Conservation (phyloP, 2,329 filamentous ascomycete genomes). For the Fusarium verticillioides region DNA sequence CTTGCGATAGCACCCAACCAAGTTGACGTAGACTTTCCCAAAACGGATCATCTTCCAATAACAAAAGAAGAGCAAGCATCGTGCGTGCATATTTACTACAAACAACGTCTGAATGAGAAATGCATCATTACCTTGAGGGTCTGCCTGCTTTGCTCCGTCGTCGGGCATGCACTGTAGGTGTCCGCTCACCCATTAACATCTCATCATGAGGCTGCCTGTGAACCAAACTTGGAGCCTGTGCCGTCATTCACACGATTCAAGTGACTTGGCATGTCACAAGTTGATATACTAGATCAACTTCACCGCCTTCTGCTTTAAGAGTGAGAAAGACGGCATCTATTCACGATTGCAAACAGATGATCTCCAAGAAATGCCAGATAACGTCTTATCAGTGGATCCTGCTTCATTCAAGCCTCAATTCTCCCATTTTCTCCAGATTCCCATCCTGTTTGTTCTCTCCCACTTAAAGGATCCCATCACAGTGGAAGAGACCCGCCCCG, state of each 20-base stretch:
- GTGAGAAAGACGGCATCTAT: background rate
- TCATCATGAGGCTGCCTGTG: constrained; percentile 18
- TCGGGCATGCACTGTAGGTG: background rate
- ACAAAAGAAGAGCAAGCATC: background rate
- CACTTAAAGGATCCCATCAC: constrained; percentile 8
- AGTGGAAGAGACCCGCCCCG: constrained; percentile 34
- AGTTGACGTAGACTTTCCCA: background rate
- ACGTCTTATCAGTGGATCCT: constrained; percentile 27
- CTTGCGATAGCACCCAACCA: background rate
- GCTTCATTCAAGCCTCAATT: background rate
- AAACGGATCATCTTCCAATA: background rate
- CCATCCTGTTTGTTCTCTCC: background rate
- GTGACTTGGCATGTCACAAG: constrained; percentile 36
- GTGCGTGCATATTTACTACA: background rate
- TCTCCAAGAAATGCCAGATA: background rate
- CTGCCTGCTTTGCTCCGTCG: background rate
- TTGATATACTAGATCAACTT: background rate
- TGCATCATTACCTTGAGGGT: background rate
- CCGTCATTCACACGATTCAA: constrained; percentile 26
- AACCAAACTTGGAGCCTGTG: background rate
- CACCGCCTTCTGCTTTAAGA: constrained; percentile 11
- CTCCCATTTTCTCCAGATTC: constrained; percentile 19
- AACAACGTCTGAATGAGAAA: constrained; percentile 3
- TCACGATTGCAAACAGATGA: background rate
- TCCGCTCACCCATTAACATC: background rate